Evolutionary conservation across 495 filamentous ascomycete genomes (phyloP), one percentile per base, ranked within the genome.

Genomic region (Aspergillus affinis): DNA sequence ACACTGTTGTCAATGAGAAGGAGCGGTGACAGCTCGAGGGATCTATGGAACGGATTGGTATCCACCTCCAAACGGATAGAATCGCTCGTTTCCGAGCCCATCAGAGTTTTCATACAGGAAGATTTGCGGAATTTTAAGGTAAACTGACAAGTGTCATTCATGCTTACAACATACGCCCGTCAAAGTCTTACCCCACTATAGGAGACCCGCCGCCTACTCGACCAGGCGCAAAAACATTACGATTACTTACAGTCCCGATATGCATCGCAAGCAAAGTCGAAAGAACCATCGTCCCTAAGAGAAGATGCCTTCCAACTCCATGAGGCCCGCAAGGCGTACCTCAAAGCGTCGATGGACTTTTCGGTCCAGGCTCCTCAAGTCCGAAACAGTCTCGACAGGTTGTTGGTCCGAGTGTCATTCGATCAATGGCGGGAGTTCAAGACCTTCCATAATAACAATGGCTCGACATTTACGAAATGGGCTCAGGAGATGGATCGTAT

Each of bases 241-340:
- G 94, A 98, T 66, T 82, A 81, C 32, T 81, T 90, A 12, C 80
- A 95, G 47, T 82, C 91, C 30, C 83, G 92, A 48, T 97, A 95
- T 68, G 81, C 89, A 4, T 77, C 81, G 6, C 93, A 97, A 73
- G 88, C 87, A 30, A 98, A 96, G 75, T 88, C 91, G 3, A 98
- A 97, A 74, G 94, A 98, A 70, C 84, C 92, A 7, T 96, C 91
- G 13, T 82, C 91, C 0, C 78, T 98, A 54, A 81, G 95, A 51
- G 94, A 98, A 72, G 94, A 98, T 73, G 93, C 95, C 0, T 98
- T 98, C 67, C 88, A 94, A 71, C 86, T 98, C 41, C 94, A 96
- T 63, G 95, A 98, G 80, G 90, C 92, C 17, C 86, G 93, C 51
- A 93, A 92, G 72, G 85, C 86, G 18, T 98, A 98, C 67, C 81